These are phyloP conservation scores for Pseudotsuga menziesii DNA, from an alignment of 75 land plant species.

Conservation along the genomic window DNA sequence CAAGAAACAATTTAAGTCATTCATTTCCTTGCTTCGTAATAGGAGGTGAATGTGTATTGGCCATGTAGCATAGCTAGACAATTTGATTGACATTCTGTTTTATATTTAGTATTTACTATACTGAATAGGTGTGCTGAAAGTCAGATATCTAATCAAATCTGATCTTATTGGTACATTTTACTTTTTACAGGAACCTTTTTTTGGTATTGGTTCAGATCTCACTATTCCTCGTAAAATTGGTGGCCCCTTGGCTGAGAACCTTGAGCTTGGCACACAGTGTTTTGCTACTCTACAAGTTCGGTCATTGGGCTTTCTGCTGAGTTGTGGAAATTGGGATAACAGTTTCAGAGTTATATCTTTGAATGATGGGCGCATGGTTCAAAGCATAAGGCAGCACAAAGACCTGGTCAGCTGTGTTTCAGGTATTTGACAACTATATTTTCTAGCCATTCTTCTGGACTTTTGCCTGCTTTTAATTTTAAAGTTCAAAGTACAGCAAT, in stretches of 20 bases:
- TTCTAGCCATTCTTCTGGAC: background rate
- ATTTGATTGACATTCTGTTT: background rate
- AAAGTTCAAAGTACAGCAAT: background rate
- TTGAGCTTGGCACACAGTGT: conserved; percentile 62
- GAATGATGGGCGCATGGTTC: conserved; percentile 78
- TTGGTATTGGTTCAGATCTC: conserved; percentile 86
- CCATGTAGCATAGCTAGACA: background rate
- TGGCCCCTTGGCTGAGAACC: conserved; percentile 68
- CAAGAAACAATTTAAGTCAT: background rate
- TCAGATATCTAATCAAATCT: background rate
- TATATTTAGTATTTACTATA: too few relatives aligned
- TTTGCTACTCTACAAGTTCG: conserved; percentile 74
- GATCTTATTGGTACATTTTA: background rate
- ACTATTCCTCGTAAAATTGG: conserved; percentile 62
- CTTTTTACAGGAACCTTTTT: conserved; percentile 77
- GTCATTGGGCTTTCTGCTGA: conserved; percentile 64
- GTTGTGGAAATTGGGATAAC: conserved; percentile 97
- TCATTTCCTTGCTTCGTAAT: background rate
- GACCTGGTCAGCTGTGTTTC: conserved; percentile 94
- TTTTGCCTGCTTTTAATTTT: background rate
- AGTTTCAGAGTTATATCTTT: conserved; percentile 88
- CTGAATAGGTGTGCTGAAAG: background rate
- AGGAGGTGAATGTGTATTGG: too few relatives aligned
- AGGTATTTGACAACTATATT: conserved; percentile 41
- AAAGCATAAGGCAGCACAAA: conserved; percentile 84